Evolutionary conservation across 768 basidiomycete genomes (phyloP), one percentile per base, ranked within the genome.

Genomic region (Termitomyces sp.): DNA sequence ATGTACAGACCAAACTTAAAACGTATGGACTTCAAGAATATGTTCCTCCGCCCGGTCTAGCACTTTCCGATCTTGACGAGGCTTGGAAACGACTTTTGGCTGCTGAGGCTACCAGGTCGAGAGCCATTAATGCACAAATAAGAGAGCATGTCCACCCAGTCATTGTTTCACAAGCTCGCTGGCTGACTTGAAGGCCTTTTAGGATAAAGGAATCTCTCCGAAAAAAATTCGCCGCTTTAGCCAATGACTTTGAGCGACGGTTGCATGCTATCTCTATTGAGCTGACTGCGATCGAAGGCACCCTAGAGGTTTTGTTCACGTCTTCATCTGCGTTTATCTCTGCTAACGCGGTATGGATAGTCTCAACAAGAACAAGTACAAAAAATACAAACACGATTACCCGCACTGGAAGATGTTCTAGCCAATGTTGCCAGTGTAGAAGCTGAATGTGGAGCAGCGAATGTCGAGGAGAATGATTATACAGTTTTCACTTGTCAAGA

Each of bases 391-490:
- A 80, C 78, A 1, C 82, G 84, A 58, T 76, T 96, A 65, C 84
- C 89, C 0, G 72, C 78, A 0, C 76, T 98, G 32, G 78, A 84
- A 6, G 80, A 85, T 10, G 72, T 78, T 0, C 69, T 92, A 32
- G 72, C 70, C 2, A 67, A 77, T 14, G 85, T 96, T 10, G 75
- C 75, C 0, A 74, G 69, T 0, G 87, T 86, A 0, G 92, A 98
- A 64, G 76, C 78, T 1, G 89, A 88, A 53, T 97, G 95, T 71
- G 73, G 72, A 4, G 83, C 84, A 7, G 95, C 94, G 10, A 97
- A 98, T 59, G 88, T 98, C 6, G 96, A 98, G 66, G 95, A 97
- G 71, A 98, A 97, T 67, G 96, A 98, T 68, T 91, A 95, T 69
- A 96, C 94, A 0, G 84, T 96, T 2, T 89, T 95, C 66, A 92